Base-by-base conservation (phyloP, 345 rosid species). In the Punica granatum region DNA sequence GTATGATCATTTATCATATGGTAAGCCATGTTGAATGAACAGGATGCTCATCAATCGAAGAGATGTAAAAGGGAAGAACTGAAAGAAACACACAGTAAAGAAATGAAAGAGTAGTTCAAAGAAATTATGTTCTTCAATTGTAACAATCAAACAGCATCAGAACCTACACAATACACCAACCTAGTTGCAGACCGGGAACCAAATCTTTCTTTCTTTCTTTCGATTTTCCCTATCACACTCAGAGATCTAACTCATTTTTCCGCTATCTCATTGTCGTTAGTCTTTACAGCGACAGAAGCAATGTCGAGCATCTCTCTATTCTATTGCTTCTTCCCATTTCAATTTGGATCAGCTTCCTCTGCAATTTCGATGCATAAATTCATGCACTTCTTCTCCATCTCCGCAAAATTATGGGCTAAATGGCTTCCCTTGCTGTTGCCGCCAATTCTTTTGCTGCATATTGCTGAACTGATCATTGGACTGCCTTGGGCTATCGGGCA, bases 401-500 rank as follows among this genome's bases (percentile, higher is more conserved):
- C 11, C 11, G 41, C 5, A 36, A 64, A 3, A 2, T 56, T 41
- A 64, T 13, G 69, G 74, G 64, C 65, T 36, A 32, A 10, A 65
- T 31, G 15, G 16, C 35, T 48, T 44, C 6, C 36, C 21, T 39
- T 75, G 63, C 30, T 65, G 67, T 58, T 73, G n/a, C 42, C 67
- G 67, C 60, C 64, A 33, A 19, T 35, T 70, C 60, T 73, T 69
- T 23, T 67, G 54, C 19, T 68, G 46, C 39, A 53, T 6, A 21
- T 51, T 60, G 72, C 53, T 18, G 23, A 41, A 64, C 66, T 60
- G 80, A 21, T 81, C 83, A 18, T 74, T 74, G 36, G 64, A 69
- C 18, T 41, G 71, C 33, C 72, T 63, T 0, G 86, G 84, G 70
- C 87, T 86, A 25, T 84, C 88, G 8, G 88, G 85, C 7, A 79